Percentiles rank a stretch among this genome's conserved stretches.
These are phyloP conservation scores for Tuber indicum DNA, from an alignment of 495 filamentous ascomycete genomes.

Conservation along the genomic window DNA sequence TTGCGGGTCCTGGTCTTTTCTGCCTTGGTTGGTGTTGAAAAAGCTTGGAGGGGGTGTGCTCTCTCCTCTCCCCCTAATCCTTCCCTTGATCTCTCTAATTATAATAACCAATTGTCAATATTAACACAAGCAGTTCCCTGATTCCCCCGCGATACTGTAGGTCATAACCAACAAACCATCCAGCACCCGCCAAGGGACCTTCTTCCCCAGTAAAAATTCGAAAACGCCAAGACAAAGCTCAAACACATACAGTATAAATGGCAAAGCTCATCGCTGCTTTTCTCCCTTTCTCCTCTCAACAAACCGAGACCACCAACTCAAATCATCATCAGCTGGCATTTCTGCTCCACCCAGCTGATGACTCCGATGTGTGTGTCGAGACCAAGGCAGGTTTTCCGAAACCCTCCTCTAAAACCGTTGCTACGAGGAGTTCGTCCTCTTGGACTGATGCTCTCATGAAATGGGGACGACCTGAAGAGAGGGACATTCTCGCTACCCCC, in stretches of 20 bases:
- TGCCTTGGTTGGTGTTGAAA: slow-evolving; percentile 16
- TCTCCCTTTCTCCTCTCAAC: slow-evolving; percentile 46
- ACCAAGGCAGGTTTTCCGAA: slow-evolving; percentile 49
- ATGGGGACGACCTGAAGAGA: slow-evolving; percentile 94
- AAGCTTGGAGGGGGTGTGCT: background rate
- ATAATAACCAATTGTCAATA: slow-evolving; percentile 7
- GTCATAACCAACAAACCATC: background rate
- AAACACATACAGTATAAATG: background rate
- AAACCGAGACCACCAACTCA: slow-evolving; percentile 83
- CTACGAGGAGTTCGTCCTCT: slow-evolving; percentile 71
- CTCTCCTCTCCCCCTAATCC: background rate
- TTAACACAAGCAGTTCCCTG: background rate
- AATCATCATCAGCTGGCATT: slow-evolving; percentile 74
- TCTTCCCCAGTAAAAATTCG: background rate
- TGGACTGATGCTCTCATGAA: slow-evolving; percentile 72
- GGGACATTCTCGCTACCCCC: slow-evolving; percentile 52
- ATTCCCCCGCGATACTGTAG: background rate
- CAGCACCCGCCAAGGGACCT: background rate
- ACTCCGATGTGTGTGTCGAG: slow-evolving; percentile 87
- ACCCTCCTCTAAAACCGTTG: slow-evolving; percentile 97
- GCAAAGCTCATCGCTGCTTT: slow-evolving; percentile 24
- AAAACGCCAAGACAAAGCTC: slow-evolving; percentile 4
- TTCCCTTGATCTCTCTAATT: background rate
- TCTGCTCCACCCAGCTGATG: slow-evolving; percentile 63
- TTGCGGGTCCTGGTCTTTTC: background rate